Evolutionary conservation across 1,284 basidiomycete genomes (phyloP), one percentile per base, ranked within the genome.

Genomic region (Hemileia vastatrix): DNA sequence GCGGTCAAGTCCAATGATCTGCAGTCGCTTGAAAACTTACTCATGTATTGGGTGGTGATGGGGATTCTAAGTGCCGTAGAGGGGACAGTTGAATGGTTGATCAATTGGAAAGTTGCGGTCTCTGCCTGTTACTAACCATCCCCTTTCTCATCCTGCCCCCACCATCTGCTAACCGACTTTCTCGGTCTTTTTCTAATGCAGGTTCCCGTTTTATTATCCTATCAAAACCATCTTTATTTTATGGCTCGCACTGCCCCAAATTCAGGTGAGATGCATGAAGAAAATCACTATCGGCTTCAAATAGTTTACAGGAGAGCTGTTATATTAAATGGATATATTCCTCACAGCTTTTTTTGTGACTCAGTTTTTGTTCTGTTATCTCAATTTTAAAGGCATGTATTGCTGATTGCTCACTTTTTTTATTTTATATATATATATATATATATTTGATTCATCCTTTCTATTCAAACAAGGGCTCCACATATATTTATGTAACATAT

Each of bases 41-140:
- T 63, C 13, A 63, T 63, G 61, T 63, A 55, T 57, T 63, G 61
- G 61, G 51, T 63, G 48, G 54, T 63, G 54, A 63, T 63, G 54
- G 61, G 61, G 9, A 50, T 24, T 19, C 43, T 63, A 31, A 40
- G 49, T 13, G 48, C 54, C 18, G 18, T 63, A 33, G 61, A 63
- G 31, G 50, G 33, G 18, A 57, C 61, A 27, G 50, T 63, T 56
- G 61, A 54, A 19, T 63, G 61, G 61, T 50, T 56, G 24, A 23
- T 63, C 27, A 53, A 57, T 33, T 63, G 61, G 61, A 56, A 13
- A 13, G 61, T 24, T 32, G 5, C 13, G 36, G 18, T 52, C n/a
- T 27, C 31, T 24, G 15, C 21, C 31, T 15, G n/a, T 27, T 1
- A 52, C 24, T 31, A 21, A 21, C 24, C 19, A 1, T 40, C 45